A percentile compares a stretch with the other conserved stretches of the same genome.
Evolutionary conservation across 305 asterid genomes (phyloP).

Genomic region (Euphrasia arctica): DNA sequence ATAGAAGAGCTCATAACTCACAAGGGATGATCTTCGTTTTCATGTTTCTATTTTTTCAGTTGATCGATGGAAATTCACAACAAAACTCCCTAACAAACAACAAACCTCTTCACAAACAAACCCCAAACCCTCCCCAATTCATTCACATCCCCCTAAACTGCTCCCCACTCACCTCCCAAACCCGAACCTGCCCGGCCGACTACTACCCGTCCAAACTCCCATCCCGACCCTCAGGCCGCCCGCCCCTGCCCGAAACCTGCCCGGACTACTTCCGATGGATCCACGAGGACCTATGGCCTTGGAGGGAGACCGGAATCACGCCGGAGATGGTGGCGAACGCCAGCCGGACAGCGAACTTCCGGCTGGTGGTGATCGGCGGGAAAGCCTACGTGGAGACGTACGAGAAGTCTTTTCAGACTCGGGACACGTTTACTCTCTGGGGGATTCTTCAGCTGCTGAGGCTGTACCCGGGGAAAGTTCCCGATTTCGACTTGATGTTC

Average conservation of each 20-base stretch:
- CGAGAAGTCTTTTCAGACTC: conserved; percentile 57
- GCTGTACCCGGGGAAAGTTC: conserved; percentile 74
- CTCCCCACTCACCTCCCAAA: conserved; percentile 27
- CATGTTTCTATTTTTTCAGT: conserved; percentile 34
- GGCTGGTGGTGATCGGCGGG: conserved; percentile 64
- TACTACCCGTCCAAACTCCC: conserved; percentile 52
- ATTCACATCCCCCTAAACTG: conserved; percentile 64
- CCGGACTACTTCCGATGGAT: conserved; percentile 92
- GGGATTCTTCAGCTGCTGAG: conserved; percentile 83
- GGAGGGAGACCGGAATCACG: conserved; percentile 90
- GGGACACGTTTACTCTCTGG: conserved; percentile 87
- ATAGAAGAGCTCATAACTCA: too few relatives aligned
- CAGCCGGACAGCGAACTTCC: conserved; percentile 63
- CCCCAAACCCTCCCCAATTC: conserved; percentile 14
- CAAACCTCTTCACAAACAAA: conserved; percentile 6
- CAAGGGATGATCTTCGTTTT: too few relatives aligned
- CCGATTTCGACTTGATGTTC: conserved; percentile 87
- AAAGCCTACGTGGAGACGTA: conserved; percentile 62
- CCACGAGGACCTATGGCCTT: conserved; percentile 77
- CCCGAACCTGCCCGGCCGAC: conserved; percentile 54
- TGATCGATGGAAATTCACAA: conserved; percentile 35
- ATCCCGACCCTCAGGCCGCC: conserved; percentile 15
- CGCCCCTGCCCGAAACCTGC: conserved; percentile 39
- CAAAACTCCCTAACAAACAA: conserved; percentile 28
- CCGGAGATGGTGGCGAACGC: conserved; percentile 68